These are phyloP conservation scores for Chloris gayana DNA, from an alignment of 176 grass and related monocot species.

Conservation along the genomic window DNA sequence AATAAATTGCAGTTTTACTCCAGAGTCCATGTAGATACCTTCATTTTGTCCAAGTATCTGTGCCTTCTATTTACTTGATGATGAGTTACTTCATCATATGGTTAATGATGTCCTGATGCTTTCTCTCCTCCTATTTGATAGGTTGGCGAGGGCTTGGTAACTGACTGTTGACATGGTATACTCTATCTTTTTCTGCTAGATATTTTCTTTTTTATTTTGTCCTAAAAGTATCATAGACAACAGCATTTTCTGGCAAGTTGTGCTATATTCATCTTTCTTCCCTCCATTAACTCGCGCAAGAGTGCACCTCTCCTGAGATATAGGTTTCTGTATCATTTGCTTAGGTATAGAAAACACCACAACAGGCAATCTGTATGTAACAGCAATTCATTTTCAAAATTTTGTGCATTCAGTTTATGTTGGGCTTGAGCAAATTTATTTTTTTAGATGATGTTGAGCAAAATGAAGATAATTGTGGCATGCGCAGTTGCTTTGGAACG, in stretches of 20 bases:
- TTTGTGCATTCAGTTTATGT: not conserved
- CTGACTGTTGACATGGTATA: conserved; percentile 43
- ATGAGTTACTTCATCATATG: not conserved
- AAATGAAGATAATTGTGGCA: not conserved
- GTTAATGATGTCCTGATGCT: conserved; percentile 3
- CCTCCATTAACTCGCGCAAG: too few relatives aligned
- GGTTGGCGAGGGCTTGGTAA: conserved; percentile 53
- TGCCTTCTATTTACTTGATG: conserved; percentile 2
- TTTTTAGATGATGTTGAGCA: not conserved
- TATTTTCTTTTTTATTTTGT: conserved; percentile 22
- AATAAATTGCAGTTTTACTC: not conserved
- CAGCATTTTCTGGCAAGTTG: conserved; percentile 1
- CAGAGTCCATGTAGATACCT: not conserved
- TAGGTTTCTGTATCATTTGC: conserved; percentile 13
- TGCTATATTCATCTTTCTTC: conserved; percentile 9
- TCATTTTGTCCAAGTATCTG: not conserved
- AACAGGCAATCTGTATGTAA: conserved; percentile 37
- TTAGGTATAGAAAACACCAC: conserved; percentile 24
- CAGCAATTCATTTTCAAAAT: conserved; percentile 14
- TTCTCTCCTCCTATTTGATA: conserved; percentile 21
- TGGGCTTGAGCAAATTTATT: too few relatives aligned
- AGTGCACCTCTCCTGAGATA: conserved; percentile 18
- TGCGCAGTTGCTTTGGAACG: not conserved
- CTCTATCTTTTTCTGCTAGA: not conserved
- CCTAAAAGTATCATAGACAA: not conserved